phyloP scores from a whole-genome alignment of 768 basidiomycete genomes.

The Mycena leptocephala region DNA sequence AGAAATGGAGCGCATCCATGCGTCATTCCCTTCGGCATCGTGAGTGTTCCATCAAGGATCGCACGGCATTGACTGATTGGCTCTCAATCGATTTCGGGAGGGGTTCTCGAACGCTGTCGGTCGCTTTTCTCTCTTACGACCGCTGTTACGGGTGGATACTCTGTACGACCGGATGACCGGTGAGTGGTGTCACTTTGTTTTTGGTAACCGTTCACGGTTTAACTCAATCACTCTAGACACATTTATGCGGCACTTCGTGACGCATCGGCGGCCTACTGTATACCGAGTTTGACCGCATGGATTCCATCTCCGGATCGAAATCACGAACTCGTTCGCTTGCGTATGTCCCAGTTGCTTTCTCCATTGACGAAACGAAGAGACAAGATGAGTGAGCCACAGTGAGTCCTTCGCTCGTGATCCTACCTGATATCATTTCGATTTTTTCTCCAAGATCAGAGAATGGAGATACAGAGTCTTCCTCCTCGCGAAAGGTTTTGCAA shows the following conservation, averaged over 20 bases:
- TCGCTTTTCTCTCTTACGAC: neutral
- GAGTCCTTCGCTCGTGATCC: neutral
- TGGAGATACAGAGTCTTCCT: neutral
- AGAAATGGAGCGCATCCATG: constrained; percentile 2
- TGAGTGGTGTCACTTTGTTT: neutral
- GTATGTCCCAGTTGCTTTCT: neutral
- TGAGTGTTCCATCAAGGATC: neutral
- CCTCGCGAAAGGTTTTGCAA: too few relatives aligned
- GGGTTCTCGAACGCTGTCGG: too few relatives aligned
- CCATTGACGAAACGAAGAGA: neutral
- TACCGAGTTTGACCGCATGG: constrained; percentile 8
- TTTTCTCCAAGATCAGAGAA: neutral
- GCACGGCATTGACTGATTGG: neutral
- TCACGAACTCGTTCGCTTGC: neutral
- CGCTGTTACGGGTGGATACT: too few relatives aligned
- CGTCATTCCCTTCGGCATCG: neutral
- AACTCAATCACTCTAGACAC: too few relatives aligned
- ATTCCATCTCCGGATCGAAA: constrained; percentile 6
- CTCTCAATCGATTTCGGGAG: too few relatives aligned
- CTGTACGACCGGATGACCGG: neutral
- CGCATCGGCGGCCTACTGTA: constrained; percentile 1
- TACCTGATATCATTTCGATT: too few relatives aligned
- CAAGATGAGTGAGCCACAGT: neutral
- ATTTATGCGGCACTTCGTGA: neutral
- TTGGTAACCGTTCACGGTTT: too few relatives aligned